Base-by-base conservation (phyloP, 768 basidiomycete genomes). In the Panaeolus cyanescens region DNA sequence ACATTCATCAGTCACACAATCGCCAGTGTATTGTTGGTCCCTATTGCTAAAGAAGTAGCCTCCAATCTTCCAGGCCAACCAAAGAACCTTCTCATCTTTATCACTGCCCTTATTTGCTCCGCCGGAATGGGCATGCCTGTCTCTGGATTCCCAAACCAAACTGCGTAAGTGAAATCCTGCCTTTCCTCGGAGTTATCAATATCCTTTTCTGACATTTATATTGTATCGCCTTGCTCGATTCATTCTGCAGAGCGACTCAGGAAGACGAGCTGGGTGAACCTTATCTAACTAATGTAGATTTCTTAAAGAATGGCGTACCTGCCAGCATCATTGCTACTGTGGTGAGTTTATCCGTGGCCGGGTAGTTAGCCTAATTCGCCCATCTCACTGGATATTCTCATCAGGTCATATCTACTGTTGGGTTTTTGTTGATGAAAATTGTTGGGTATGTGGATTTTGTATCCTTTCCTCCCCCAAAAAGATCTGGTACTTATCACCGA, bases 91-190 rank as follows among this genome's bases (percentile, higher is more conserved):
- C 85, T 99, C 65, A 92, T 99, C 68, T 96, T 99, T 77, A 84
- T 95, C 66, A 97, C 95, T 32, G 95, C 86, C 13, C 79, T 98
- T 62, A 90, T 97, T 55, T 98, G 96, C 71, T 96, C 94, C 3
- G 81, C 93, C 5, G 97, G 96, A 1, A 99, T 99, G 97, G 96
- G 94, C 10, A 92, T 99, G 85, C 96, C 96, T 2, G 95, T 99
- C 36, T 95, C 93, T 63, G 97, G 97, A n/a, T 99, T 99, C 81
- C 96, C 96, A 0, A 97, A 98, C 74, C 94, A 97, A 77, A 95
- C 94, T 54, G 94, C 95, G 95, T 96, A 75, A 68, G 91, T 85
- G 32, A 30, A 50, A 50, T 56, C 13, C 34, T 33, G 39, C 17
- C 39, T 57, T 54, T 61, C 45, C 33, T 56, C 42, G 50, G 25